Percentiles rank a stretch among this genome's conserved stretches.
These are phyloP conservation scores for Lepiota venenata DNA, from an alignment of 768 basidiomycete genomes.

Conservation along the genomic window DNA sequence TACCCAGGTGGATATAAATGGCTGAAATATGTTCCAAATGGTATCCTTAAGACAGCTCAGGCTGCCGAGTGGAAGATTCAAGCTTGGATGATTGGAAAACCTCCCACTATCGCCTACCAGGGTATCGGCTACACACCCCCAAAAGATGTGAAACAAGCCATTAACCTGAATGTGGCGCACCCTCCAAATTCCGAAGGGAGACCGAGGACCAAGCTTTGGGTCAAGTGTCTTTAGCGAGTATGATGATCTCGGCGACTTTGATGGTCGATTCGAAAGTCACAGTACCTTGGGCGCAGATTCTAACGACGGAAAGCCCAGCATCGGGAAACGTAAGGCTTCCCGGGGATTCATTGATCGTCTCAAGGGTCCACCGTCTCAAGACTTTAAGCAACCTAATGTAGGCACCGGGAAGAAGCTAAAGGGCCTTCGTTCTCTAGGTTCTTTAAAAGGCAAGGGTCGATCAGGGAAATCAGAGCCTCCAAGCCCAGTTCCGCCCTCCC, in stretches of 20 bases:
- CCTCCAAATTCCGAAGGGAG: slow-evolving; percentile 32
- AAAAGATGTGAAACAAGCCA: slow-evolving; percentile 3
- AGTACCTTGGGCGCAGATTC: slow-evolving; percentile 61
- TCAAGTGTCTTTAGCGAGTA: slow-evolving; percentile 81
- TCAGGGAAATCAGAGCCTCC: slow-evolving; percentile 36
- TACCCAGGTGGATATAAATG: slow-evolving; percentile 81
- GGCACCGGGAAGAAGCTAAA: slow-evolving; percentile 55
- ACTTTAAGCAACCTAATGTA: slow-evolving; percentile 30
- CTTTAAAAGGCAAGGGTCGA: slow-evolving; percentile 57
- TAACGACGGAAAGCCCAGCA: slow-evolving; percentile 17
- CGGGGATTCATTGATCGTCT: slow-evolving; percentile 64
- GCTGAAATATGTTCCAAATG: slow-evolving; percentile 94
- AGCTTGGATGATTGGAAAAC: slow-evolving; percentile 96
- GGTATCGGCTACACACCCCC: slow-evolving; percentile 80
- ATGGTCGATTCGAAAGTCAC: slow-evolving; percentile 79
- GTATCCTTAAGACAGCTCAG: slow-evolving; percentile 91
- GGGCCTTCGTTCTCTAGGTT: slow-evolving; percentile 78
- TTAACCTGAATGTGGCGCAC: slow-evolving; percentile 28
- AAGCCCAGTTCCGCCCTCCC: slow-evolving; percentile 53
- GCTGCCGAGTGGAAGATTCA: slow-evolving; percentile 97
- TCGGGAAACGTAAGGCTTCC: slow-evolving; percentile 56
- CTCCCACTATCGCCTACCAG: slow-evolving; percentile 78
- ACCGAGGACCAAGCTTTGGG: slow-evolving; percentile 67
- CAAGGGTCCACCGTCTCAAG: slow-evolving; percentile 43
- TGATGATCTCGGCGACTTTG: slow-evolving; percentile 84